Evolutionary conservation across 768 basidiomycete species (phyloP).

Genomic region (Trichaptum fuscoviolaceum): DNA sequence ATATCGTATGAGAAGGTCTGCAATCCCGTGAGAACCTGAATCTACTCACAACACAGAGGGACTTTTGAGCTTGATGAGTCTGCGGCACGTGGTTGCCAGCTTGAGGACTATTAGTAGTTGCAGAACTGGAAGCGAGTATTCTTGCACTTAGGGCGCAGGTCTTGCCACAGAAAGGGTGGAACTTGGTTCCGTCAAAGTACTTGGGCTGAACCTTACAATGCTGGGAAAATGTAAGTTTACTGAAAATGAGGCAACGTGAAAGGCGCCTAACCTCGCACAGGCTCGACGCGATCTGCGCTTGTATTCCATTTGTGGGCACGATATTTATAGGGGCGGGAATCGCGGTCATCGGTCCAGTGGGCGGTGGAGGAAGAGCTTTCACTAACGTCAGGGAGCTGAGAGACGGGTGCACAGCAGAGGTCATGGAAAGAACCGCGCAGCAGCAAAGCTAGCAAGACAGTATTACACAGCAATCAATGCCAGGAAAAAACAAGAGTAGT

Average conservation of each 20-base stretch:
- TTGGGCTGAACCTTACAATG: slow-evolving; percentile 52
- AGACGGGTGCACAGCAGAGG: slow-evolving; percentile 32
- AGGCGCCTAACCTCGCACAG: slow-evolving; percentile 46
- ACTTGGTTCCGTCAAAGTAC: slow-evolving; percentile 48
- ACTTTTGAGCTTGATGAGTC: neutral
- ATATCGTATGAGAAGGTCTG: neutral
- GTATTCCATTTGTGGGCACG: neutral
- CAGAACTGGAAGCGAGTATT: slow-evolving; percentile 12
- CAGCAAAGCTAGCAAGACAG: slow-evolving; percentile 17
- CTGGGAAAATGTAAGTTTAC: slow-evolving; percentile 27
- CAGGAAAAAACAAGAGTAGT: neutral
- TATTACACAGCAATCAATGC: neutral
- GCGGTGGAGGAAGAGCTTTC: slow-evolving; percentile 20
- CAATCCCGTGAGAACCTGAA: neutral
- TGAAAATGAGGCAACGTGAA: slow-evolving; percentile 9
- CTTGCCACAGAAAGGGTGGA: slow-evolving; percentile 56
- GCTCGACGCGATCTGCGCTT: slow-evolving; percentile 21
- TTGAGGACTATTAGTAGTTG: slow-evolving; percentile 1
- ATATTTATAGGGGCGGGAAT: slow-evolving; percentile 11
- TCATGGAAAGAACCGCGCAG: slow-evolving; percentile 31
- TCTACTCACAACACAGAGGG: neutral
- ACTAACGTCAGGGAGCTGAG: slow-evolving; percentile 22
- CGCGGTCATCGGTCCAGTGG: slow-evolving; percentile 16
- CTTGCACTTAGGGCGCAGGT: slow-evolving; percentile 45
- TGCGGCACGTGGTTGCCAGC: neutral